These are phyloP conservation scores for Sugiyamaella mastotermitis DNA, from an alignment of 805 yeast species.

Conservation along the genomic window DNA sequence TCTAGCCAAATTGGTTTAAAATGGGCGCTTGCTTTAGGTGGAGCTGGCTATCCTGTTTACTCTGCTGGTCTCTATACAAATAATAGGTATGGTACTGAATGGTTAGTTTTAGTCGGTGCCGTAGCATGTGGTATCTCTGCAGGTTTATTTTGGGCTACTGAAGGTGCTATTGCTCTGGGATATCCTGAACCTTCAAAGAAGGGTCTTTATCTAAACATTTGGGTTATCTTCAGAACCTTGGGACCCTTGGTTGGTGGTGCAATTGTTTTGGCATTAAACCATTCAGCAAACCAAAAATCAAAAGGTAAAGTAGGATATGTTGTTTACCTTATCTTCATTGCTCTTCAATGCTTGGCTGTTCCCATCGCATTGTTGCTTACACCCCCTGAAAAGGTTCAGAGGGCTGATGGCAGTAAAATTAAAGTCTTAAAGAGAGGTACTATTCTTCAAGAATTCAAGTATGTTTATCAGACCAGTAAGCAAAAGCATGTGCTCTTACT, in stretches of 20 bases:
- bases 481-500: no score
- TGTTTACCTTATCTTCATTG: no score
- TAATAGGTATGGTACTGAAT: constrained; percentile 18
- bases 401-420: no score
- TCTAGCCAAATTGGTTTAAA: constrained; percentile 17
- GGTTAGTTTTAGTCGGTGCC: constrained; percentile 21
- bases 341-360: no score
- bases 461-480: no score
- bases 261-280: constrained; percentile 20
- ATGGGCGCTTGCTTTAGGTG: constrained; percentile 16
- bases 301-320: constrained; percentile 18
- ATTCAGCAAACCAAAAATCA: background rate
- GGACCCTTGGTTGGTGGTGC: constrained; percentile 23
- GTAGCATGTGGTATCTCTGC: constrained; percentile 24
- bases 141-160: constrained; percentile 23
- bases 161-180: constrained; percentile 21
- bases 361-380: no score
- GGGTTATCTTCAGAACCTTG: constrained; percentile 19
- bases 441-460: no score
- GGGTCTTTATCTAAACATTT: constrained; percentile 20
- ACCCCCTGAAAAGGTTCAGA: no score
- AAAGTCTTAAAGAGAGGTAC: no score
- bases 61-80: constrained; percentile 22
- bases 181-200: constrained; percentile 21
- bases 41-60: constrained; percentile 21